These are phyloP conservation scores for Sporothrix mexicana DNA, from an alignment of 2,329 filamentous ascomycete genomes.

Conservation along the genomic window DNA sequence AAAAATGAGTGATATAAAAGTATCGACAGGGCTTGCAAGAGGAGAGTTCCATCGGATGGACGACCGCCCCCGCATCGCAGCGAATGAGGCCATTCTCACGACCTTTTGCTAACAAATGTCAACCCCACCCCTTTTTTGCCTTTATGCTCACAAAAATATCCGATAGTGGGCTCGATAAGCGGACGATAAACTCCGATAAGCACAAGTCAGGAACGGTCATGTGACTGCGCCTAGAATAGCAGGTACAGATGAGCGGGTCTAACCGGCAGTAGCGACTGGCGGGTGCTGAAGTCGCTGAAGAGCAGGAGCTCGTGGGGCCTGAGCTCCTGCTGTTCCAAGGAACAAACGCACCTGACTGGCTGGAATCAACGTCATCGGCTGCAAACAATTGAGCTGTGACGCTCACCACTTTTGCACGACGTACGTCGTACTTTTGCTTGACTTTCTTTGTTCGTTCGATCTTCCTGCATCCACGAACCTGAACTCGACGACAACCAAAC, in stretches of 20 bases:
- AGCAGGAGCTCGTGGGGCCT: conserved; percentile 2
- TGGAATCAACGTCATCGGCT: conserved; percentile 22
- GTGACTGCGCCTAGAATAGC: background rate
- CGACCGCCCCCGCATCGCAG: conserved; percentile 15
- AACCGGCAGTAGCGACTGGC: background rate
- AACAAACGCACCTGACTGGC: conserved; percentile 2
- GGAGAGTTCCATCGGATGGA: background rate
- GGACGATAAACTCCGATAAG: conserved; percentile 8
- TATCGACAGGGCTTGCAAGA: background rate
- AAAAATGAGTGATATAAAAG: background rate
- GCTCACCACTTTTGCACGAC: background rate
- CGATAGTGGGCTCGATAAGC: conserved; percentile 23
- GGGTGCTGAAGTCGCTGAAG: background rate
- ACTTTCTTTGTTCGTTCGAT: background rate
- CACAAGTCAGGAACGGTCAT: conserved; percentile 1
- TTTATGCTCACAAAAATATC: background rate
- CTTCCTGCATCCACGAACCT: background rate
- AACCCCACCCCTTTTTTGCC: conserved; percentile 15
- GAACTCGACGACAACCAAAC: background rate
- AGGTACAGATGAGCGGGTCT: background rate
- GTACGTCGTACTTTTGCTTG: background rate
- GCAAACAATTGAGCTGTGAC: background rate
- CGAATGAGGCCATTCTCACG: conserved; percentile 29
- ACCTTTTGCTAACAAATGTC: background rate
- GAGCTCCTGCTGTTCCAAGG: conserved; percentile 21